Evolutionary conservation across 805 yeast species (phyloP).

Genomic region (Ogataea pilisensis): DNA sequence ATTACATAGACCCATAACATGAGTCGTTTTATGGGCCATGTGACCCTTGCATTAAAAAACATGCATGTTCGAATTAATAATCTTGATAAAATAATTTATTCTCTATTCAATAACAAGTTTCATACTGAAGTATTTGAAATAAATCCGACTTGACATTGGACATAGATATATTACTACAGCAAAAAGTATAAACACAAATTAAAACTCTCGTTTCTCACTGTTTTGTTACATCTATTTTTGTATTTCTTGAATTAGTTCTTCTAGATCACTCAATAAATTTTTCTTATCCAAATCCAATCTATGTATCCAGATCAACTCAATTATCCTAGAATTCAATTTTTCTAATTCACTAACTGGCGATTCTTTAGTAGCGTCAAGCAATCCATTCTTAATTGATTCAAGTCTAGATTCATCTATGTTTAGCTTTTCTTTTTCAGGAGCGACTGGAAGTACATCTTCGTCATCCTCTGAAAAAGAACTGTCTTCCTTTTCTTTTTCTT

Average conservation of each 20-base stretch:
- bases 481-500: conserved; percentile 6
- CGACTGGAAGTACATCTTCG: conserved; percentile 13
- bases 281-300: conserved; percentile 47
- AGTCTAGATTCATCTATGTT: conserved; percentile 33
- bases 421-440: conserved; percentile 22
- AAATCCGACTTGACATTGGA: neutral
- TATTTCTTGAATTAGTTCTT: conserved; percentile 16
- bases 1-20: no score
- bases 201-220: neutral
- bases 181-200: neutral
- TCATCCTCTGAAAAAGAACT: conserved; percentile 3
- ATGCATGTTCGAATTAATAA: no score
- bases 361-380: conserved; percentile 37
- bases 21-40: no score
- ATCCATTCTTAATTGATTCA: conserved; percentile 23
- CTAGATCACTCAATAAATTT: conserved; percentile 33
- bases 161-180: no score
- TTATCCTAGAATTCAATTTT: conserved; percentile 59
- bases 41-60: no score
- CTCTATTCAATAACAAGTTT: no score
- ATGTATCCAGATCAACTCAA: conserved; percentile 70
- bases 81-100: no score
- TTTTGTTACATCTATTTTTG: neutral
- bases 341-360: conserved; percentile 54
- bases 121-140: no score